These are phyloP conservation scores for Trapa incisa DNA, from an alignment of 345 rosid species.

Conservation along the genomic window DNA sequence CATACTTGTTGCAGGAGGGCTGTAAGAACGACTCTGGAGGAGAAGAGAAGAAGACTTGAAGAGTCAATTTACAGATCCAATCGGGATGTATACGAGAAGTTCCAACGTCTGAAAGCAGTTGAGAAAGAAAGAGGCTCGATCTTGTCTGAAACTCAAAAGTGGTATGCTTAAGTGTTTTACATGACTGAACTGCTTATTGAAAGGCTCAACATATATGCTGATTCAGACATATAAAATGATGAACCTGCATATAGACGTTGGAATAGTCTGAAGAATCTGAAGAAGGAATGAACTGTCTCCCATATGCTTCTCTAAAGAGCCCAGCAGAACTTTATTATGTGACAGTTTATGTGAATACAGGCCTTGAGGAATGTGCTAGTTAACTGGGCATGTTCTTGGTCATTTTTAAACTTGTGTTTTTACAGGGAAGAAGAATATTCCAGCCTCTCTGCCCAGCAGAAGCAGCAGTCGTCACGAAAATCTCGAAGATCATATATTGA, in stretches of 20 bases:
- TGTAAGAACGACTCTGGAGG: conserved; percentile 35
- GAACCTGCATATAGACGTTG: neutral
- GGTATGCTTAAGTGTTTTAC: conserved; percentile 20
- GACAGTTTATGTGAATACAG: neutral
- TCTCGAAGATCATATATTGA: conserved; percentile 53
- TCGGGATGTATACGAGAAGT: conserved; percentile 43
- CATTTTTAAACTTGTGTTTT: neutral
- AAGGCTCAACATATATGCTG: neutral
- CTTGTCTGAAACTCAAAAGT: conserved; percentile 41
- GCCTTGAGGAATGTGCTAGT: neutral
- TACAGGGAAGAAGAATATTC: conserved; percentile 50
- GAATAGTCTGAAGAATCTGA: neutral
- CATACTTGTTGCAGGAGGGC: conserved; percentile 35
- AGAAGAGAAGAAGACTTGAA: conserved; percentile 41
- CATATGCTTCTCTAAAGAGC: neutral
- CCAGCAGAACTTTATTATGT: neutral
- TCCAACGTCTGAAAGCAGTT: conserved; percentile 41
- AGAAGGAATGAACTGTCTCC: neutral
- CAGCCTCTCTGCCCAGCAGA: conserved; percentile 32
- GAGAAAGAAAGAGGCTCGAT: conserved; percentile 36
- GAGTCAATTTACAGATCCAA: conserved; percentile 39
- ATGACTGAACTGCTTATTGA: neutral
- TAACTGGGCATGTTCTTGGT: neutral
- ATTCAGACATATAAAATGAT: neutral
- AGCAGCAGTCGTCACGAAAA: conserved; percentile 39